Evolutionary conservation across 768 basidiomycete genomes (phyloP).

Genomic region (Mycena amicta): DNA sequence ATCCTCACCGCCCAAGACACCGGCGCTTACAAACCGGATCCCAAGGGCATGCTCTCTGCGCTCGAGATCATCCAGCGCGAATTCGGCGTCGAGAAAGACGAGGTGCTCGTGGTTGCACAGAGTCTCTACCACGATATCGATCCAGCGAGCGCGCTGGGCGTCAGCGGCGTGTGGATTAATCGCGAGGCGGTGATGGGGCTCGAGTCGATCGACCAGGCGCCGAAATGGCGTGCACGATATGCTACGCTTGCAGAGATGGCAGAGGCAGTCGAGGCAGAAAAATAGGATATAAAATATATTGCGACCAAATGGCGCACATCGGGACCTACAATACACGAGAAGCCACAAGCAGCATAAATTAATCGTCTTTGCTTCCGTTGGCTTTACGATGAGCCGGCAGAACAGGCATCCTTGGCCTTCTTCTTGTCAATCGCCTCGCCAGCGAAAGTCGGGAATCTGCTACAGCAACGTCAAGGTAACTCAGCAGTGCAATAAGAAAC

Average conservation of each 20-base stretch:
- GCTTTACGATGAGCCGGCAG: constrained; percentile 44
- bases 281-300: not conserved
- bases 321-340: too few species aligned
- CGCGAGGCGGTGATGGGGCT: constrained; percentile 52
- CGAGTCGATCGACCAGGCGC: constrained; percentile 29
- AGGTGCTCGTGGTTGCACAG: constrained; percentile 68
- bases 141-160: constrained; percentile 58
- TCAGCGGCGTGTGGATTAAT: constrained; percentile 70
- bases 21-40: constrained; percentile 72
- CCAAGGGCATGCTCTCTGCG: constrained; percentile 53
- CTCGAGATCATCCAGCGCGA: constrained; percentile 47
- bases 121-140: constrained; percentile 68
- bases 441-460: constrained; percentile 56
- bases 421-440: constrained; percentile 57
- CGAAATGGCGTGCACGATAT: constrained; percentile 55
- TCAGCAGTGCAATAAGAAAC: constrained; percentile 3
- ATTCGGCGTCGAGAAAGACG: constrained; percentile 41
- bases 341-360: not conserved
- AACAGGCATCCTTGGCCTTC: constrained; percentile 57
- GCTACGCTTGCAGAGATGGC: constrained; percentile 63
- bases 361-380: constrained; percentile 14
- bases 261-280: not conserved
- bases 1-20: constrained; percentile 74
- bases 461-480: not conserved
- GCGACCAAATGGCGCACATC: not conserved